Conservation (phyloP, 2,329 filamentous ascomycete species). For the Leptographium procerum region DNA sequence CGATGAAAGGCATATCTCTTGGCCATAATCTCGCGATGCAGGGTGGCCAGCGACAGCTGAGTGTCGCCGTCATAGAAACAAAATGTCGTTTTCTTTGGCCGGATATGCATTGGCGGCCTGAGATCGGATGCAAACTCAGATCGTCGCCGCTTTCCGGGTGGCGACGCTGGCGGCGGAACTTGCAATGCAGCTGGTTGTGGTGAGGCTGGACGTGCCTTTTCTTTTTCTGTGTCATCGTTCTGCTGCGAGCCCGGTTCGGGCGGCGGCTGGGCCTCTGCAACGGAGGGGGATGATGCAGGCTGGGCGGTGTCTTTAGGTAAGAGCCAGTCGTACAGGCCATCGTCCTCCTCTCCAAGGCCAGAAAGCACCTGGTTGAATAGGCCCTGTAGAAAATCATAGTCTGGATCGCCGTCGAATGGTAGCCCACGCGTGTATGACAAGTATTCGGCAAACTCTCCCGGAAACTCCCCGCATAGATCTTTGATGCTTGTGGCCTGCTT, state of each 20-base stretch:
- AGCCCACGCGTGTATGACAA: constrained; percentile 92
- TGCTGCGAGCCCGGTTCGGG: not conserved
- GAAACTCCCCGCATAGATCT: constrained; percentile 89
- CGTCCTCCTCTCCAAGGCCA: constrained; percentile 83
- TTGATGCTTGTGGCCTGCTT: constrained; percentile 96
- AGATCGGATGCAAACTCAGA: constrained; percentile 12
- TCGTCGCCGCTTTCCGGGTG: constrained; percentile 8
- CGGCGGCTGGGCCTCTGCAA: not conserved
- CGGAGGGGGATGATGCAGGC: not conserved
- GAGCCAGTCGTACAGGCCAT: constrained; percentile 99
- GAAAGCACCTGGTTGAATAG: constrained; percentile 92
- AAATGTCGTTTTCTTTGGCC: constrained; percentile 2
- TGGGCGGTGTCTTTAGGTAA: constrained; percentile 44
- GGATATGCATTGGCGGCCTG: constrained; percentile 4
- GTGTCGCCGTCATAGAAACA: constrained; percentile 9
- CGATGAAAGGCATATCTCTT: constrained; percentile 11
- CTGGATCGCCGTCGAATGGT: constrained; percentile 93
- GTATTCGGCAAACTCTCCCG: constrained; percentile 95
- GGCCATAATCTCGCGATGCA: constrained; percentile 11
- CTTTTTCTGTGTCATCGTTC: constrained; percentile 37
- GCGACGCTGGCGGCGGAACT: constrained; percentile 24
- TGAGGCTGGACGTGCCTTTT: constrained; percentile 27
- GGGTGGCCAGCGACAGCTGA: not conserved
- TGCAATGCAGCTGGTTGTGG: constrained; percentile 16
- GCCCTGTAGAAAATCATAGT: constrained; percentile 93